Evolutionary conservation across 345 rosid species (phyloP), one percentile per base, ranked within the genome.

Genomic region (Euphorbia tirucalli): DNA sequence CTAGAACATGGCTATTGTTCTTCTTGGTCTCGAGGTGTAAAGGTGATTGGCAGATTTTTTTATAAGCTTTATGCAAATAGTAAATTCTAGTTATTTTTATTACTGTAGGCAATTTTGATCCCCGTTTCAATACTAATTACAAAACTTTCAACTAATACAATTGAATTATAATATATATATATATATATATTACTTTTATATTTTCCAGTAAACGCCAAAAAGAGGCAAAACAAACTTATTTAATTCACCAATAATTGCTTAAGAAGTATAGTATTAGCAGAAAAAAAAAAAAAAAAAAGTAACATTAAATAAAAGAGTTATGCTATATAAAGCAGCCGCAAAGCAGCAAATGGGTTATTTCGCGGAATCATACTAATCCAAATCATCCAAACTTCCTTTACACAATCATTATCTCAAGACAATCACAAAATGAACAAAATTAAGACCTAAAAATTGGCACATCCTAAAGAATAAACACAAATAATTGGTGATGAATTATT

Each of bases 401-500:
- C 59, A 6, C 21, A 57, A 32, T 49, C 52, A n/a, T 61, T 64
- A 41, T 54, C 11, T 14, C 2, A 35, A 32, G 25, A 39, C 43
- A 7, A 14, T 16, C 60, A 49, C n/a, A n/a, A n/a, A n/a, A n/a
- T n/a, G n/a, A n/a, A n/a, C n/a, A n/a, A n/a, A 1, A 58, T 28
- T 19, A 43, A 58, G 8, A 5, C 15, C 11, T 44, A 11, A 68
- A 11, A 2, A 49, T n/a, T n/a, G n/a, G n/a, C n/a, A n/a, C n/a
- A n/a, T n/a, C n/a, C n/a, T n/a, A n/a, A n/a, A 49, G 10, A 52
- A 19, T 13, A 46, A 31, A 46, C 59, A 35, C 44, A 39, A 35
- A 56, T 55, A n/a, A 73, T 65, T 73, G 69, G 48, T 73, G 44
- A 30, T 39, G 44, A 43, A 73, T 72, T 63, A 63, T 72, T 72